These are phyloP conservation scores for Moesziomyces antarcticus DNA, from an alignment of 1,284 basidiomycete genomes.

Conservation along the genomic window DNA sequence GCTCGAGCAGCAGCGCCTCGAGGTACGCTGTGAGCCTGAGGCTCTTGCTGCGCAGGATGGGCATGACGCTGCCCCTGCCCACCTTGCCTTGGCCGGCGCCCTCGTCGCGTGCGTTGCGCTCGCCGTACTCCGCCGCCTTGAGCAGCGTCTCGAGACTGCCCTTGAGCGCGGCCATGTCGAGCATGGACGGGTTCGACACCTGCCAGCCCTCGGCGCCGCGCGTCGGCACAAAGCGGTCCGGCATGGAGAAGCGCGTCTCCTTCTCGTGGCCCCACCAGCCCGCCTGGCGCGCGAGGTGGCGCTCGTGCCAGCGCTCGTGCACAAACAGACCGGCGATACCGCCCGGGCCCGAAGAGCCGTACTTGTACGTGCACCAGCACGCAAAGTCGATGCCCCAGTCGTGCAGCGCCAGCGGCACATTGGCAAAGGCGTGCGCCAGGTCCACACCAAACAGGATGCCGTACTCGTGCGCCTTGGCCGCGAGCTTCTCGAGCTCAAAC, in stretches of 20 bases:
- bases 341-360: conserved; percentile 94
- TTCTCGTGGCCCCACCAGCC: conserved; percentile 98
- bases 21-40: conserved; percentile 61
- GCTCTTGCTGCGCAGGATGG: conserved; percentile 49
- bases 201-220: conserved; percentile 93
- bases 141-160: conserved; percentile 60
- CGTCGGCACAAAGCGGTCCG: conserved; percentile 81
- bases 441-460: conserved; percentile 95
- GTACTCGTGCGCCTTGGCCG: conserved; percentile 77
- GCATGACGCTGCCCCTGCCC: conserved; percentile 60
- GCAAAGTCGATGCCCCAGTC: conserved; percentile 97
- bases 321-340: conserved; percentile 93
- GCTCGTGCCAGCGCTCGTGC: conserved; percentile 76
- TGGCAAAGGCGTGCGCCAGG: conserved; percentile 93
- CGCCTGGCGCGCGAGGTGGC: conserved; percentile 74
- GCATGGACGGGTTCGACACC: conserved; percentile 88
- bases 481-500: conserved; percentile 87
- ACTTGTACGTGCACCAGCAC: conserved; percentile 72
- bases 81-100: conserved; percentile 15
- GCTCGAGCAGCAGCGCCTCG: conserved; percentile 46
- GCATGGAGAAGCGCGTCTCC: conserved; percentile 89
- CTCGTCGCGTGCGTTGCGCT: conserved; percentile 9
- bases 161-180: conserved; percentile 73
- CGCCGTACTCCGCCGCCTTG: conserved; percentile 26
- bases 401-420: conserved; percentile 87